Percentiles rank a stretch among this genome's conserved stretches.
Conservation (phyloP, 176 grass and related monocot species). For the Triticum turgidum region DNA sequence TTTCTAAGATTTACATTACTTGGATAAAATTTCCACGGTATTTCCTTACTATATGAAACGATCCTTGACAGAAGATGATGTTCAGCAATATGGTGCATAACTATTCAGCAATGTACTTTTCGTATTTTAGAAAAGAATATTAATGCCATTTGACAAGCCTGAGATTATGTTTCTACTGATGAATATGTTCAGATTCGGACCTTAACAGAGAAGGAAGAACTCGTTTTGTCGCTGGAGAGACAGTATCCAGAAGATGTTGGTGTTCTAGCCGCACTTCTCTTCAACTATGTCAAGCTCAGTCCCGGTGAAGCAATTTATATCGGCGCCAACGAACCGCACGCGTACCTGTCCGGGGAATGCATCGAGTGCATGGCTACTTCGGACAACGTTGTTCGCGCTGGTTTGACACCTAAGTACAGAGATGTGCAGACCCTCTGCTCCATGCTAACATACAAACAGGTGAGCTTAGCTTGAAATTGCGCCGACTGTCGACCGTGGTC, state of each 20-base stretch:
- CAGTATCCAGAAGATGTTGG: slow-evolving; percentile 82
- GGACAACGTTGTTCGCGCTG: slow-evolving; percentile 87
- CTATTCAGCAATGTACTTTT: not conserved
- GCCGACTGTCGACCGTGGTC: not conserved
- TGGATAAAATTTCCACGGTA: not conserved
- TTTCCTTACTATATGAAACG: not conserved
- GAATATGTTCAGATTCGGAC: slow-evolving; percentile 55
- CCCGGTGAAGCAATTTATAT: slow-evolving; percentile 89
- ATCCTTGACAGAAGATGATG: not conserved
- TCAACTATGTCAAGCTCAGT: slow-evolving; percentile 83
- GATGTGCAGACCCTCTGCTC: slow-evolving; percentile 86
- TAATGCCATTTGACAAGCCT: not conserved
- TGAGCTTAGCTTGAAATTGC: slow-evolving; percentile 12
- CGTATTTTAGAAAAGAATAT: not conserved
- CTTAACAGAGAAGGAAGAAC: slow-evolving; percentile 73
- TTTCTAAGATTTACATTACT: not conserved
- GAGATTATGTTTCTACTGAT: not conserved
- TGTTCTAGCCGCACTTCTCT: slow-evolving; percentile 68
- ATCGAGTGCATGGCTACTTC: slow-evolving; percentile 93
- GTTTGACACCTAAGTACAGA: slow-evolving; percentile 85
- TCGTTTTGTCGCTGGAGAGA: slow-evolving; percentile 62
- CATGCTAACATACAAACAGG: slow-evolving; percentile 95
- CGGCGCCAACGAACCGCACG: slow-evolving; percentile 82
- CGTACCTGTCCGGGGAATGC: slow-evolving; percentile 87
- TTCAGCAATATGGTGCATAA: not conserved